These are phyloP conservation scores for Aspergillus japonicus DNA, from an alignment of 2,329 filamentous ascomycete genomes.

Conservation along the genomic window DNA sequence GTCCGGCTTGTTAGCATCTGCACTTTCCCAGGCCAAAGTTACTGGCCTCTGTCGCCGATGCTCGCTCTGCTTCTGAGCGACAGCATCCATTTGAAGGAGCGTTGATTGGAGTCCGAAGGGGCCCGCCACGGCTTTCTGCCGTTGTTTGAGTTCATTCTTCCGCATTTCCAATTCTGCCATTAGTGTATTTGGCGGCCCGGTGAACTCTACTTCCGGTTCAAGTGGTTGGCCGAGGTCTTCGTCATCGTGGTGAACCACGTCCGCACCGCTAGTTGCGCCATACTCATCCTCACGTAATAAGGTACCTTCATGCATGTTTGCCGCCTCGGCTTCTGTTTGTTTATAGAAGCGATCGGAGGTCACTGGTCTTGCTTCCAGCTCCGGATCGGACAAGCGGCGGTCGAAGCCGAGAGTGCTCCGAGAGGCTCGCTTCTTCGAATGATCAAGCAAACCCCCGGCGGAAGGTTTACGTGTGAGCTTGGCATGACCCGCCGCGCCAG, in stretches of 20 bases:
- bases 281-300: slow-evolving; percentile 17
- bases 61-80: slow-evolving; percentile 78
- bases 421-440: slow-evolving; percentile 33
- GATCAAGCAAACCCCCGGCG: slow-evolving; percentile 23
- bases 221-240: slow-evolving; percentile 39
- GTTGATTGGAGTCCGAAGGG: slow-evolving; percentile 88
- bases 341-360: slow-evolving; percentile 12
- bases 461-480: slow-evolving; percentile 26
- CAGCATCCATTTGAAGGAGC: slow-evolving; percentile 83
- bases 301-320: slow-evolving; percentile 21
- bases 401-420: slow-evolving; percentile 29
- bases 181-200: slow-evolving; percentile 80
- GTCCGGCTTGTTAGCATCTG: slow-evolving; percentile 41
- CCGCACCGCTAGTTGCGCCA: slow-evolving; percentile 13
- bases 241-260: slow-evolving; percentile 16
- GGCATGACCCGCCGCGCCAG: slow-evolving; percentile 67
- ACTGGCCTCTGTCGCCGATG: slow-evolving; percentile 69
- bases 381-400: slow-evolving; percentile 18
- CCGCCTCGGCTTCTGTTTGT: slow-evolving; percentile 22
- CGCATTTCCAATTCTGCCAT: slow-evolving; percentile 88
- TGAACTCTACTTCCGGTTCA: slow-evolving; percentile 50
- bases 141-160: slow-evolving; percentile 81
- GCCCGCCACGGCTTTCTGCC: slow-evolving; percentile 67
- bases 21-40: slow-evolving; percentile 82
- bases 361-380: slow-evolving; percentile 14